Evolutionary conservation across 2,329 filamentous ascomycete species (phyloP).

Genomic region (Cladophialophora psammophila): DNA sequence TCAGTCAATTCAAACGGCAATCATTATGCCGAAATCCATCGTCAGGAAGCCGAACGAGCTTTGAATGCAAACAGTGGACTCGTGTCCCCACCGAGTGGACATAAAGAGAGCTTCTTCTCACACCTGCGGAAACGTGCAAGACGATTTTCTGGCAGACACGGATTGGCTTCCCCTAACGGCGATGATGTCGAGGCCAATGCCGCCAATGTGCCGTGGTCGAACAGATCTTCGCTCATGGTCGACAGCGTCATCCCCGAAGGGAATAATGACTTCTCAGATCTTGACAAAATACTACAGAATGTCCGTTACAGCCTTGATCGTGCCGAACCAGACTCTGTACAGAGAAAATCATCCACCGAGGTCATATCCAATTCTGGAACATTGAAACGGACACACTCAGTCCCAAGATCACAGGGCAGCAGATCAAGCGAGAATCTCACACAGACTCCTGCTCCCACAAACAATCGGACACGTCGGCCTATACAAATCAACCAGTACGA

Average conservation of each 20-base stretch:
- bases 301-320: conserved; percentile 65
- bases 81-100: conserved; percentile 76
- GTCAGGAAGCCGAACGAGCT: conserved; percentile 88
- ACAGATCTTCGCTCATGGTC: conserved; percentile 81
- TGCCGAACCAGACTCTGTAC: conserved; percentile 22
- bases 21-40: conserved; percentile 87
- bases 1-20: conserved; percentile 92
- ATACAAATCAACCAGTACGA: conserved; percentile 83
- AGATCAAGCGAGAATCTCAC: conserved; percentile 42
- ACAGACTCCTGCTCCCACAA: conserved; percentile 68
- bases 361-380: conserved; percentile 33
- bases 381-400: conserved; percentile 38
- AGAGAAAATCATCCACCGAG: conserved; percentile 25
- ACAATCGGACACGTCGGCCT: conserved; percentile 79
- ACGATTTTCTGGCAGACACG: conserved; percentile 88
- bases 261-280: conserved; percentile 63
- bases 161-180: conserved; percentile 77
- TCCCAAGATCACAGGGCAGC: conserved; percentile 37
- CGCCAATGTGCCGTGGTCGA: conserved; percentile 88
- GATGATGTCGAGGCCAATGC: conserved; percentile 94
- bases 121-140: conserved; percentile 93
- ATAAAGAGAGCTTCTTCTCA: conserved; percentile 97
- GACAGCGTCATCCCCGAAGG: conserved; percentile 58
- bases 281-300: conserved; percentile 68
- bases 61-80: conserved; percentile 81